Evolutionary conservation across 768 basidiomycete genomes (phyloP), one percentile per base, ranked within the genome.

Genomic region (Tulasnella sp.): DNA sequence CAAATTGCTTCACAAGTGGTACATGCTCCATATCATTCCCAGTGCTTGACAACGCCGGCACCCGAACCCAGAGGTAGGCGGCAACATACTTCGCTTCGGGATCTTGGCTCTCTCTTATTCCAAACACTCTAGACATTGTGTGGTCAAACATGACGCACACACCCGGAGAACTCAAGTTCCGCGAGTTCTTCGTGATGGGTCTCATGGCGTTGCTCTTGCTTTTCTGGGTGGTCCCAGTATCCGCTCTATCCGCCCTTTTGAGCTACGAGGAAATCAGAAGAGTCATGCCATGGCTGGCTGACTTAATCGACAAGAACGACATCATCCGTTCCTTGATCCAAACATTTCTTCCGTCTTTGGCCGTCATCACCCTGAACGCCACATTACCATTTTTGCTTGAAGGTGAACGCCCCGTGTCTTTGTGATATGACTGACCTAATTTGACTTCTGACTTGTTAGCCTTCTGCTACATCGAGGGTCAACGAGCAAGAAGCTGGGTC

Each of bases 211-310:
- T 94, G 22, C 82, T 98, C 39, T 84, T 98, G 76, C 90, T 95
- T 78, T 91, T 91, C 79, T 98, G 97, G 97, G 81, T 92, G 44
- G 87, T 96, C 74, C 97, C 97, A 0, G 94, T 97, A 74, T 88
- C 91, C 0, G 89, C 88, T 0, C 85, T 99, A 17, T 94, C 96
- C 1, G 85, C 89, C 77, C 80, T 99, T 70, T 83, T 99, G 74
- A 95, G 92, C 75, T 98, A 95, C 81, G 85, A 91, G 75, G 95
- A 97, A 78, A 95, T 99, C 79, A 92, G 94, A 82, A 92, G 91
- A 77, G 84, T 86, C 1, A 85, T 89, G 83, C 97, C 97, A 0
- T 92, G 94, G 89, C 83, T 99, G 2, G 94, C 91, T 1, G 77
- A 79, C n/a, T 78, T 94, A 11, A 94, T 99, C 75, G 91, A 97